These are phyloP conservation scores for barley (Hordeum vulgare) DNA, from an alignment of 176 grass and related monocot genomes.

Conservation along the genomic window DNA sequence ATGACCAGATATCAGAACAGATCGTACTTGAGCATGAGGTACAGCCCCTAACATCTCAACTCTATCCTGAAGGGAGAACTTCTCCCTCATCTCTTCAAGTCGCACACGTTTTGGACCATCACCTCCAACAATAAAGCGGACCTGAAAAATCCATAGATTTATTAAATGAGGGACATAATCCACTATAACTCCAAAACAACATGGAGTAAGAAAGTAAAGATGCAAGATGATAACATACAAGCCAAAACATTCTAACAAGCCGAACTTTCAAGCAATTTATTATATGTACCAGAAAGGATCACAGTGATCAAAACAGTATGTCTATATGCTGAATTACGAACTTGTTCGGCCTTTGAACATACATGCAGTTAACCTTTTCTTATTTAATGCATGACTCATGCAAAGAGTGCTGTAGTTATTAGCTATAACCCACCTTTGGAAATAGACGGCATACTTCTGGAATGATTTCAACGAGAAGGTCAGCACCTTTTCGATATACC, in stretches of 20 bases:
- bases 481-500: constrained; percentile 88
- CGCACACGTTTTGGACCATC: constrained; percentile 94
- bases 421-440: constrained; percentile 83
- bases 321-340: not conserved
- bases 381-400: not conserved
- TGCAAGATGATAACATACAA: not conserved
- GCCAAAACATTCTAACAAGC: not conserved
- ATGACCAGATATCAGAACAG: constrained; percentile 90
- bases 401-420: not conserved
- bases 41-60: constrained; percentile 97
- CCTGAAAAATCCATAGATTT: constrained; percentile 32
- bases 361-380: not conserved
- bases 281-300: constrained; percentile 12
- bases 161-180: not conserved
- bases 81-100: constrained; percentile 96
- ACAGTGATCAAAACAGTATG: constrained; percentile 7
- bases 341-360: not conserved
- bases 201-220: not conserved
- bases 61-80: constrained; percentile 91
- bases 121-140: constrained; percentile 90
- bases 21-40: constrained; percentile 90
- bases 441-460: constrained; percentile 85
- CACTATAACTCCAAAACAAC: constrained; percentile 8
- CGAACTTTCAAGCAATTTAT: not conserved
- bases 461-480: constrained; percentile 96